Conservation (phyloP, 2,329 filamentous ascomycete genomes). For the Colletotrichum sublineola region DNA sequence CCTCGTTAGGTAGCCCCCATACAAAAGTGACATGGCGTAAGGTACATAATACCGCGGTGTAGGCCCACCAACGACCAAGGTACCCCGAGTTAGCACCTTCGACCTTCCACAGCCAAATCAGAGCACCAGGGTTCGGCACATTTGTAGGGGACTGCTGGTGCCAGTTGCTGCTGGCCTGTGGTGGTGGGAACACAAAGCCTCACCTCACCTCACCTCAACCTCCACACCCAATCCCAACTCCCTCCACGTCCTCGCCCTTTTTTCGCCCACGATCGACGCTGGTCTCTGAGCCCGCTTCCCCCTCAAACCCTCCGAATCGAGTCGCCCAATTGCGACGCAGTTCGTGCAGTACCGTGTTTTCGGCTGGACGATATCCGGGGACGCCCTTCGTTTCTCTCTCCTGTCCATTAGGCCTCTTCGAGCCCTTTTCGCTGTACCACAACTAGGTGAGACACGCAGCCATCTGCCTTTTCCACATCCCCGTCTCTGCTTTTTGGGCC, state of each 20-base stretch:
- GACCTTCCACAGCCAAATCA: not conserved
- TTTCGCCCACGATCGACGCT: constrained; percentile 45
- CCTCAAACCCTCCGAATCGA: constrained; percentile 51
- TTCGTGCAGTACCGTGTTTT: constrained; percentile 40
- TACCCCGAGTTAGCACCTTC: constrained; percentile 22
- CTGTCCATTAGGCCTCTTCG: constrained; percentile 15
- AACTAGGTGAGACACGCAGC: constrained; percentile 41
- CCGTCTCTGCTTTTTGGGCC: constrained; percentile 31
- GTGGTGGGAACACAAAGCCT: constrained; percentile 57
- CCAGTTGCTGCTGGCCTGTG: constrained; percentile 23
- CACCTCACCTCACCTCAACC: constrained; percentile 50
- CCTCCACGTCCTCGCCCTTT: constrained; percentile 48
- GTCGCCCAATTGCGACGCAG: constrained; percentile 57
- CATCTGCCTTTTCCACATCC: constrained; percentile 27
- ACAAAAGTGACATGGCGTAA: constrained; percentile 52
- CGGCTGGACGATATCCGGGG: constrained; percentile 37
- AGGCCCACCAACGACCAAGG: constrained; percentile 17
- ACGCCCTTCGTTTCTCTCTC: constrained; percentile 38
- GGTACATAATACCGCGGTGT: constrained; percentile 32
- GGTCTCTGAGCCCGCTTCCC: constrained; percentile 42
- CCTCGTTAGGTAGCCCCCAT: constrained; percentile 45
- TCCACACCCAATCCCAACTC: constrained; percentile 48
- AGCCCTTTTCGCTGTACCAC: constrained; percentile 34
- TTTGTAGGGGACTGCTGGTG: constrained; percentile 23
- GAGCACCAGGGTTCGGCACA: constrained; percentile 5